Percentiles rank a stretch among this genome's conserved stretches.
Evolutionary conservation across 1,284 basidiomycete species (phyloP).

Genomic region (Microbotryomycetes sp.): DNA sequence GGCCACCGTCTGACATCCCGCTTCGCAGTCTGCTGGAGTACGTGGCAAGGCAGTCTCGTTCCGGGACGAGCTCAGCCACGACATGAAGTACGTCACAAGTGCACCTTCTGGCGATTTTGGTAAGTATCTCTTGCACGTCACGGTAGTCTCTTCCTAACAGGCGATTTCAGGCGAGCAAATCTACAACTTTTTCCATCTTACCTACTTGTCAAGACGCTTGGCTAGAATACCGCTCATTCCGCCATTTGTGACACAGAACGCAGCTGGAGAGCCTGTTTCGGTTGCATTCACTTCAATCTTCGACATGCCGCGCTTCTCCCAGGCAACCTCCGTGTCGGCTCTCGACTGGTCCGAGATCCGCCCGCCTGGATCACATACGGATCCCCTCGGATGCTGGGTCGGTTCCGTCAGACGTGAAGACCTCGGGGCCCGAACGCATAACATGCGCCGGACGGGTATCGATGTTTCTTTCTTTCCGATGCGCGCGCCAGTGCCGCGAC

Average conservation of each 20-base stretch:
- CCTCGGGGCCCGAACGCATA: conserved; percentile 1
- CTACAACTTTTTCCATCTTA: conserved; percentile 29
- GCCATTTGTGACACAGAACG: conserved; percentile 11
- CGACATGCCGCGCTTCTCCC: conserved; percentile 22
- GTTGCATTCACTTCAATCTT: conserved; percentile 19
- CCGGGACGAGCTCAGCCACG: conserved; percentile 20
- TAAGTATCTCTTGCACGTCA: neutral
- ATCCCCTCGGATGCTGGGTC: conserved; percentile 28
- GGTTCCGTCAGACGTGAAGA: conserved; percentile 5
- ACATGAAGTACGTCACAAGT: conserved; percentile 18
- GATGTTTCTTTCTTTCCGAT: conserved; percentile 22
- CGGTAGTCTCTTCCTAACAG: neutral
- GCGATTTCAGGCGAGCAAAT: conserved; percentile 18
- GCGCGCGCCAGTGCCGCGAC: conserved; percentile 3
- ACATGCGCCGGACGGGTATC: conserved; percentile 19
- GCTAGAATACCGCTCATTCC: conserved; percentile 22
- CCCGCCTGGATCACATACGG: conserved; percentile 9
- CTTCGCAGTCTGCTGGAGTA: neutral
- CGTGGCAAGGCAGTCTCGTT: conserved; percentile 10
- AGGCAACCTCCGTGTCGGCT: conserved; percentile 8
- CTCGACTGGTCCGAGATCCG: conserved; percentile 28
- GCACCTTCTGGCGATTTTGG: conserved; percentile 24
- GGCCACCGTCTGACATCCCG: no score
- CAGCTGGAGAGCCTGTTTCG: neutral
- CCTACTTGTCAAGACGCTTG: conserved; percentile 13